Base-by-base conservation (phyloP, 177 flowering plant species). In the Vitis hybrid region DNA sequence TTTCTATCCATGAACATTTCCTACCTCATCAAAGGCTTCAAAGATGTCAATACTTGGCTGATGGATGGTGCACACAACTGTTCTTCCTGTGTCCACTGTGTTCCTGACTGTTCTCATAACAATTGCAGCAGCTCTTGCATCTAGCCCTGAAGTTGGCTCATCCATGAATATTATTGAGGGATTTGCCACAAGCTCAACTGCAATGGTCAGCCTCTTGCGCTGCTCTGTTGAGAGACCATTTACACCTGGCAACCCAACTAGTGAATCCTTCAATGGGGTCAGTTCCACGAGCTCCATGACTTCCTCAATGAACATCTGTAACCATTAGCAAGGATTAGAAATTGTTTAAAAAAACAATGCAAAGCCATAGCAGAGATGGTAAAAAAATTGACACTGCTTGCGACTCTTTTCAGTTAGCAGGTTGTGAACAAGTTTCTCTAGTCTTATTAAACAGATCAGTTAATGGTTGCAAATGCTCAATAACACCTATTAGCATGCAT, bases 131-230 rank as follows among this genome's bases (percentile, higher is more conserved):
- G 77, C 77, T 63, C 77, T 55, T 6, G 77, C 77, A 65, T 74
- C 77, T 10, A 74, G 77, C 48, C 77, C 73, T n/a, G 77, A 74
- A 9, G 77, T 74, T 52, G 77, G 77, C 32, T 74, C 77, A 46
- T 74, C 77, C 77, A 74, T 74, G 68, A 74, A 74, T 49, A 74
- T 74, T 17, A 74, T 70, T n/a, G 77, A 74, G 11, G 77, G 77
- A 56, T 74, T 74, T 15, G 77, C 77, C 30, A 74, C 77, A 12
- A 74, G 69, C 56, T 74, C 77, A 9, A 74, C 77, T 15, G 73
- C 77, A 32, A 74, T 68, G 35, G 77, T 74, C 40, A 74, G 70
- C 51, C 77, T 70, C 27, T 74, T 74, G 19, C 77, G 67, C 48
- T 74, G 77, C 60, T 74, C 77, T 10, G 77, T 74, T 59, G 77